phyloP scores from a whole-genome alignment of 768 basidiomycete species.

The Collybia nuda region DNA sequence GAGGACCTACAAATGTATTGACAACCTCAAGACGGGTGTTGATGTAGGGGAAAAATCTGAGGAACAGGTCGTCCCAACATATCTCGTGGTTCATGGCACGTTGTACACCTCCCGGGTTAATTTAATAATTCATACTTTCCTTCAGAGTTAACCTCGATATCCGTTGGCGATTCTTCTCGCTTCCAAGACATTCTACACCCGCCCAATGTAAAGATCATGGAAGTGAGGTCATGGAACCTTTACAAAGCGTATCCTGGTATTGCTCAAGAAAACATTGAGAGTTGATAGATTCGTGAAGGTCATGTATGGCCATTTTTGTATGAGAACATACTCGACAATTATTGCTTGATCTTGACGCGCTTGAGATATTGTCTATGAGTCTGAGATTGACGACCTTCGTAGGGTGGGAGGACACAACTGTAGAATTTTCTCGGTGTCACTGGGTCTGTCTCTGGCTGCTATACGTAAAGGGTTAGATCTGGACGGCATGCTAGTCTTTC shows the following conservation, averaged over 20 bases:
- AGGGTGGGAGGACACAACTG: no score
- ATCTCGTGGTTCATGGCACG: constrained; percentile 42
- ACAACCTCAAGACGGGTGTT: constrained; percentile 36
- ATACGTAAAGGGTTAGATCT: no score
- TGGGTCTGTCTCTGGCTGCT: no score
- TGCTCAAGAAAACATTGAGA: constrained; percentile 35
- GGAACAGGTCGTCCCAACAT: constrained; percentile 31
- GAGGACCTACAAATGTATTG: constrained; percentile 37
- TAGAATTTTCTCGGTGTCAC: no score
- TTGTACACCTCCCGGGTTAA: neutral
- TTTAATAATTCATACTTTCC: neutral
- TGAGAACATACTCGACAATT: no score
- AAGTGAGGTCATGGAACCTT: constrained; percentile 38
- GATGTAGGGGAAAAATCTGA: constrained; percentile 20
- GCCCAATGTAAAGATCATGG: constrained; percentile 14
- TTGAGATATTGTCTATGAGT: no score
- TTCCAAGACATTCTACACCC: constrained; percentile 16
- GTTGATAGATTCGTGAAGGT: neutral
- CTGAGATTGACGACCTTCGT: no score
- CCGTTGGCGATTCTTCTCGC: constrained; percentile 11
- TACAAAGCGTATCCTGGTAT: constrained; percentile 49
- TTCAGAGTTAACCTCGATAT: constrained; percentile 17
- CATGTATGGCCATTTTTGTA: no score
- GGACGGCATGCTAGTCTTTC: no score
- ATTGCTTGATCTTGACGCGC: no score